Evolutionary conservation across 371 early-diverging fungal species (phyloP).

Genomic region (Mortierella sp.): DNA sequence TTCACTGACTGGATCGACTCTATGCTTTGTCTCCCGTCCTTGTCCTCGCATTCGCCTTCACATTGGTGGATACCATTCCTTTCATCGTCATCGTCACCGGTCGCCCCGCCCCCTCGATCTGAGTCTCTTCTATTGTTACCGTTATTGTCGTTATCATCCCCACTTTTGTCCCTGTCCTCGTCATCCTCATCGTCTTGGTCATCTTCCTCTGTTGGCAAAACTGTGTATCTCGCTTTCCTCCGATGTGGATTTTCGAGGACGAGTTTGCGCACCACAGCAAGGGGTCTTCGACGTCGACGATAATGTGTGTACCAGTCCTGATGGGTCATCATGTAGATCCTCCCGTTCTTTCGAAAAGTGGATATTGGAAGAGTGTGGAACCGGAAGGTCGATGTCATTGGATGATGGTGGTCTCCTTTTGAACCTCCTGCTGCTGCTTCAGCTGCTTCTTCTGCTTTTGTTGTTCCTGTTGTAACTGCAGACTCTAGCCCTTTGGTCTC

Average conservation of each 20-base stretch:
- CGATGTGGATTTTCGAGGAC: constrained; percentile 23
- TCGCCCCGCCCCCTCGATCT: background rate
- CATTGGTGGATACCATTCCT: background rate
- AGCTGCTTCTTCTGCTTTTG: too few species aligned
- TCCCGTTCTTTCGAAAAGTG: constrained; percentile 14
- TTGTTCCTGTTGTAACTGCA: too few species aligned
- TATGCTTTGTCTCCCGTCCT: background rate
- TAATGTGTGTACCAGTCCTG: constrained; percentile 38
- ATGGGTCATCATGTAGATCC: constrained; percentile 16
- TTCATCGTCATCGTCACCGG: background rate
- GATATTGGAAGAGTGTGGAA: constrained; percentile 4
- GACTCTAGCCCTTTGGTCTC: too few species aligned
- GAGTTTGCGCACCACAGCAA: constrained; percentile 22
- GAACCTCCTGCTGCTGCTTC: too few species aligned
- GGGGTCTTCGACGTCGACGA: constrained; percentile 27
- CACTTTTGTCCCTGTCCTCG: background rate
- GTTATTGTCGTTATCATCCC: background rate
- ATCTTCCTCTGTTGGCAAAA: constrained; percentile 4
- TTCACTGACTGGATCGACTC: constrained; percentile 11
- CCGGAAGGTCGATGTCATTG: background rate
- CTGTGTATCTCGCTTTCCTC: constrained; percentile 15
- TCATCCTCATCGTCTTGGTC: background rate
- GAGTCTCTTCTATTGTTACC: background rate
- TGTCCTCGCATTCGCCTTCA: background rate
- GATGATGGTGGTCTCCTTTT: too few species aligned